These are phyloP conservation scores for Penicillium robsamsonii DNA, from an alignment of 495 filamentous ascomycete genomes.

Conservation along the genomic window DNA sequence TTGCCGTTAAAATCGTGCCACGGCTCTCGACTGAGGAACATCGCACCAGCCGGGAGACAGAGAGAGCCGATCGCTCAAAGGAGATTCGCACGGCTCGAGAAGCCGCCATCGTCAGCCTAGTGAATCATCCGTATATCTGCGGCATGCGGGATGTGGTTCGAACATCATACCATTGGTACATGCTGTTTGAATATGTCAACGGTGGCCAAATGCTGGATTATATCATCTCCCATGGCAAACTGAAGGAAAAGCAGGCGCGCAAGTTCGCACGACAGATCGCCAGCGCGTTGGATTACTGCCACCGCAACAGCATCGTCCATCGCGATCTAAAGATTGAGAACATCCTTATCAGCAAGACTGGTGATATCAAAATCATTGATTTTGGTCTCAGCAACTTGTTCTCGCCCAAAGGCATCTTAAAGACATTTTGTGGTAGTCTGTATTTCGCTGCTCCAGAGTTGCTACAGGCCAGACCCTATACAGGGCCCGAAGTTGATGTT, in stretches of 20 bases:
- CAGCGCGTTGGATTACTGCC: constrained; percentile 97
- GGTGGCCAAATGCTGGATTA: constrained; percentile 99
- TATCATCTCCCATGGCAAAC: constrained; percentile 94
- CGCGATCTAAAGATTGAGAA: constrained; percentile 99
- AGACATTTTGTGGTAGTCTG: constrained; percentile 96
- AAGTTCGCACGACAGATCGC: constrained; percentile 98
- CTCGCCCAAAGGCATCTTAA: constrained; percentile 78
- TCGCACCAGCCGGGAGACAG: constrained; percentile 74
- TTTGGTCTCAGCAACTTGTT: constrained; percentile 98
- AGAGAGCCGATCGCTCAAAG: constrained; percentile 90
- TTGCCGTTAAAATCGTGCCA: constrained; percentile 98
- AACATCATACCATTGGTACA: constrained; percentile 99
- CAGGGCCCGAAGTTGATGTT: constrained; percentile 93
- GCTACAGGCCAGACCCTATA: constrained; percentile 90
- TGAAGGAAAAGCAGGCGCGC: constrained; percentile 97
- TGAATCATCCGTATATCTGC: constrained; percentile 96
- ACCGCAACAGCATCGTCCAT: constrained; percentile 98
- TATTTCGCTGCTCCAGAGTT: constrained; percentile 98
- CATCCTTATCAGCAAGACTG: constrained; percentile 98
- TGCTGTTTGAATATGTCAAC: constrained; percentile 99
- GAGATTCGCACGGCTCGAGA: constrained; percentile 95
- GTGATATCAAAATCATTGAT: constrained; percentile 99
- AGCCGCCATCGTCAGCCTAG: constrained; percentile 92
- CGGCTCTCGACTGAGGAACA: constrained; percentile 82
- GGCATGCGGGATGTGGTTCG: constrained; percentile 93